phyloP scores from a whole-genome alignment of 805 yeast genomes.

The Kuraishia floccosa region DNA sequence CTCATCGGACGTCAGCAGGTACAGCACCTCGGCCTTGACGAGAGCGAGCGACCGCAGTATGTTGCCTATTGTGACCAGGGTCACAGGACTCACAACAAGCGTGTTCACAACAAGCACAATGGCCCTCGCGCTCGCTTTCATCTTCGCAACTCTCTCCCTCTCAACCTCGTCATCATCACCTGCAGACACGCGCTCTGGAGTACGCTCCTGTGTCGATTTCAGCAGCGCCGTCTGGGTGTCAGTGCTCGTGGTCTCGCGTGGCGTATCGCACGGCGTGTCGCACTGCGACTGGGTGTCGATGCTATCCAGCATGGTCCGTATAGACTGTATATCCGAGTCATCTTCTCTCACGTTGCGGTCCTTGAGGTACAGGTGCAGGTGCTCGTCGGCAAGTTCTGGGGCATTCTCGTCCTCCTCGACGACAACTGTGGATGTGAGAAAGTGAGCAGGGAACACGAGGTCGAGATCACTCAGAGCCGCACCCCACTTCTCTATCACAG shows the following conservation, averaged over 20 bases:
- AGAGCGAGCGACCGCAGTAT: conserved; percentile 15
- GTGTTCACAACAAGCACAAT: conserved; percentile 18
- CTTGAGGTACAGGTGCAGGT: background rate
- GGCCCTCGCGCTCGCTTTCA: background rate
- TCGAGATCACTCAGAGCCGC: conserved; percentile 13
- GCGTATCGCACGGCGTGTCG: no score
- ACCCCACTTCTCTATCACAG: conserved; percentile 17
- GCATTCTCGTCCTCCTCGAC: conserved; percentile 11
- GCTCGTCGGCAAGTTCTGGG: background rate
- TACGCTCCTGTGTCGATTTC: no score
- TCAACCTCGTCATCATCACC: conserved; percentile 1
- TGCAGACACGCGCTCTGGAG: no score
- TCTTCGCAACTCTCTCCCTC: background rate
- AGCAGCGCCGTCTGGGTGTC: no score
- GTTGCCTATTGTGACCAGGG: conserved; percentile 14
- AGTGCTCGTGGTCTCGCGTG: no score
- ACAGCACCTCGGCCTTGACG: conserved; percentile 14
- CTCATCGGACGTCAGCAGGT: conserved; percentile 2
- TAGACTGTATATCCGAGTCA: background rate
- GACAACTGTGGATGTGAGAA: conserved; percentile 14
- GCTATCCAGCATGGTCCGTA: background rate
- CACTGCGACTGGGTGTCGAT: no score
- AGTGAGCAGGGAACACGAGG: conserved; percentile 10
- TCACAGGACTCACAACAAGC: conserved; percentile 7
- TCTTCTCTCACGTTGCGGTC: background rate